A percentile compares a stretch with the other conserved stretches of the same genome.
These are phyloP conservation scores for Coemansia sp. DNA, from an alignment of 192 early-diverging fungal species.

Conservation along the genomic window DNA sequence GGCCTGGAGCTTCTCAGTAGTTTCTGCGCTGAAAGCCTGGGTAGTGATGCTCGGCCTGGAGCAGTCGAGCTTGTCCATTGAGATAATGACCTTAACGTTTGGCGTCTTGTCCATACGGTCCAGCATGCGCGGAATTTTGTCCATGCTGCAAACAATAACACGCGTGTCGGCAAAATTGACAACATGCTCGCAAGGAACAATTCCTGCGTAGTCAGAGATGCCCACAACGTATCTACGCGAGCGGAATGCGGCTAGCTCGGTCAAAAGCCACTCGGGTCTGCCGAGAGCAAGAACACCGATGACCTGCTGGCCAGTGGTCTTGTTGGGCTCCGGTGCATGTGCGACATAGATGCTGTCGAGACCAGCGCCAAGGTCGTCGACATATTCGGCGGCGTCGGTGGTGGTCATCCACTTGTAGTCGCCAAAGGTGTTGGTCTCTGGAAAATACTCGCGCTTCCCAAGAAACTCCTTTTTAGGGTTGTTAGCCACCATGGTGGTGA, in stretches of 20 bases:
- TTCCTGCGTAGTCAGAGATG: constrained; percentile 76
- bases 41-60: not conserved
- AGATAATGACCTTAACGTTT: constrained; percentile 68
- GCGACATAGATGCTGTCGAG: constrained; percentile 65
- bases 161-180: constrained; percentile 75
- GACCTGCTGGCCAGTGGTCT: constrained; percentile 30
- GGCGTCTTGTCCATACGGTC: constrained; percentile 59
- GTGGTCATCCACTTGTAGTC: constrained; percentile 63
- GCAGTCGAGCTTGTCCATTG: constrained; percentile 65
- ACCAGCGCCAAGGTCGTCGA: constrained; percentile 62
- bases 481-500: constrained; percentile 18
- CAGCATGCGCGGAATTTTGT: constrained; percentile 67
- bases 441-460: constrained; percentile 57
- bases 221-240: constrained; percentile 66
- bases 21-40: constrained; percentile 21
- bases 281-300: constrained; percentile 69
- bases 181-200: constrained; percentile 70
- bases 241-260: constrained; percentile 61
- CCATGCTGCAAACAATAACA: constrained; percentile 62
- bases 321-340: constrained; percentile 12
- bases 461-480: constrained; percentile 39
- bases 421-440: constrained; percentile 49
- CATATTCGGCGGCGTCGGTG: constrained; percentile 41
- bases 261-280: constrained; percentile 71
- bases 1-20: constrained; percentile 45